Conservation (phyloP, 306 rosid species). For the Delonix regia region DNA sequence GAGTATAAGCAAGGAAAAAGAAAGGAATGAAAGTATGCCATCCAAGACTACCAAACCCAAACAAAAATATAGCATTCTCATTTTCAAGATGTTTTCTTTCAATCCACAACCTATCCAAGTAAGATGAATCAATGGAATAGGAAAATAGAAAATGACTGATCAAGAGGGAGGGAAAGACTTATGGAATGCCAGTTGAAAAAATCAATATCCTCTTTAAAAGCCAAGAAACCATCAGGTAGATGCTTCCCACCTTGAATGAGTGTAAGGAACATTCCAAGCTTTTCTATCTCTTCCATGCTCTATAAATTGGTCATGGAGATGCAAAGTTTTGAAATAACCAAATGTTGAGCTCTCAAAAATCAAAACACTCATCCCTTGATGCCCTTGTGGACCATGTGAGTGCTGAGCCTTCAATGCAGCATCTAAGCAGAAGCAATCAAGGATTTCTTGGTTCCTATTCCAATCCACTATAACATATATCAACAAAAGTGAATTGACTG, state of each 20-base stretch:
- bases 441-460: slow-evolving; percentile 55
- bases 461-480: slow-evolving; percentile 46
- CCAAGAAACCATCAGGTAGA: slow-evolving; percentile 51
- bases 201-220: slow-evolving; percentile 40
- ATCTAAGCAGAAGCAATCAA: slow-evolving; percentile 44
- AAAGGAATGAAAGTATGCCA: slow-evolving; percentile 40
- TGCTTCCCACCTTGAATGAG: slow-evolving; percentile 42
- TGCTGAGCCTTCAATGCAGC: slow-evolving; percentile 51
- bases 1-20: slow-evolving; percentile 45
- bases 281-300: slow-evolving; percentile 48
- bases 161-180: slow-evolving; percentile 15
- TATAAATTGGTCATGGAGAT: slow-evolving; percentile 46
- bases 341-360: slow-evolving; percentile 41
- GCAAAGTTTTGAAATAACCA: slow-evolving; percentile 47
- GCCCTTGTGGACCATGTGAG: slow-evolving; percentile 52
- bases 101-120: not conserved
- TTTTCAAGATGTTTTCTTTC: slow-evolving; percentile 29
- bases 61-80: not conserved
- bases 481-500: slow-evolving; percentile 11
- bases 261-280: slow-evolving; percentile 38
- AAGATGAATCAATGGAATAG: not conserved
- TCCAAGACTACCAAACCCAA: not conserved
- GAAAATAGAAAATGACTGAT: not conserved
- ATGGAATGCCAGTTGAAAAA: slow-evolving; percentile 40
- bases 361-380: slow-evolving; percentile 49